Evolutionary conservation across 2,329 filamentous ascomycete genomes (phyloP).

Genomic region (Talaromyces marneffei): DNA sequence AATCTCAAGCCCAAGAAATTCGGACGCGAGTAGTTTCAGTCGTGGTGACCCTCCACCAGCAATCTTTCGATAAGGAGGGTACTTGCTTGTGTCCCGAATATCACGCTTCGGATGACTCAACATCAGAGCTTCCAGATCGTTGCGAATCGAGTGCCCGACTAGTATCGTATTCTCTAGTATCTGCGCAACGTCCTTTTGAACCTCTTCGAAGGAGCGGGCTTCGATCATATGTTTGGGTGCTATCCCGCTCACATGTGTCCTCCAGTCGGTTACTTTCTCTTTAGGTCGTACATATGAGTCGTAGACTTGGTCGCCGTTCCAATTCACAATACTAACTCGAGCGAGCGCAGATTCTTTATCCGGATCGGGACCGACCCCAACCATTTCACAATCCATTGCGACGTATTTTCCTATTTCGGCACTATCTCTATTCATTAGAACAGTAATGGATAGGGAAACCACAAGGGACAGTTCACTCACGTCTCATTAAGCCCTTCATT

Average conservation of each 20-base stretch:
- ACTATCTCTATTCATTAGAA: slow-evolving; percentile 32
- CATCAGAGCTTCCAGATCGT: slow-evolving; percentile 68
- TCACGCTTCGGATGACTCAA: slow-evolving; percentile 73
- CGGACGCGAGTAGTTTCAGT: slow-evolving; percentile 51
- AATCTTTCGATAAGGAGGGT: slow-evolving; percentile 65
- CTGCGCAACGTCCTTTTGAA: slow-evolving; percentile 64
- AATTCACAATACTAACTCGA: slow-evolving; percentile 85
- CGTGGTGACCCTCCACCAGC: slow-evolving; percentile 46
- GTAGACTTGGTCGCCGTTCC: slow-evolving; percentile 86
- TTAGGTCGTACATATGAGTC: slow-evolving; percentile 82
- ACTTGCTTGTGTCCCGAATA: slow-evolving; percentile 77
- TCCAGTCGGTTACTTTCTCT: slow-evolving; percentile 80
- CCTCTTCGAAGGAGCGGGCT: slow-evolving; percentile 67
- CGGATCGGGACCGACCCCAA: slow-evolving; percentile 63
- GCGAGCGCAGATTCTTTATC: slow-evolving; percentile 71
- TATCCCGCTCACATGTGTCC: slow-evolving; percentile 80
- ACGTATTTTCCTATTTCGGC: slow-evolving; percentile 81
- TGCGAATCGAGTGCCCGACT: slow-evolving; percentile 76
- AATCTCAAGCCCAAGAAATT: slow-evolving; percentile 54
- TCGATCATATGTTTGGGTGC: slow-evolving; percentile 64
- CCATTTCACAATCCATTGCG: slow-evolving; percentile 96
- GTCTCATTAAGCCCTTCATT: slow-evolving; percentile 56
- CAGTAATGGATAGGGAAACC: slow-evolving; percentile 5
- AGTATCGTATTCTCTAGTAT: slow-evolving; percentile 67
- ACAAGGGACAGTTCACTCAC: slow-evolving; percentile 27